Base-by-base conservation (phyloP, 352 stramenopile genomes). In the Aphanomyces stellatus region DNA sequence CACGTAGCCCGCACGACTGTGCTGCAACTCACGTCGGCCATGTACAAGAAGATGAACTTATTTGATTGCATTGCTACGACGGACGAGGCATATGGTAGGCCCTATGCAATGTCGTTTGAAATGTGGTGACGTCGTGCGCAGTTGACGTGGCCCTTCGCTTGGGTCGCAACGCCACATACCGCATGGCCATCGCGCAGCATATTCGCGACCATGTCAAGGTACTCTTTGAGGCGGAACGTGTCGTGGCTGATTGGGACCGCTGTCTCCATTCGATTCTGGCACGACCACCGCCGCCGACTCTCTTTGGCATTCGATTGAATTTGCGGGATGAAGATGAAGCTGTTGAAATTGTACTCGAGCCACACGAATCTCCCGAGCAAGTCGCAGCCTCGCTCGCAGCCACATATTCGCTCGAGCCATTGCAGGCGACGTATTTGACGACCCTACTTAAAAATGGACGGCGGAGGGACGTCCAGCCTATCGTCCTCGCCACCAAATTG, bases 21-120 rank as follows among this genome's bases (percentile, higher is more conserved):
- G 3, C 40, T 88, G n/a, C 80, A 88, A 66, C 73, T 90, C 15
- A 88, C 78, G 0, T 59, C 70, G 6, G 79, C 65, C 17, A 90
- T 90, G 82, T 90, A 90, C 69, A 70, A 59, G 0, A 33, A 69
- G 19, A 89, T 90, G 80, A 74, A 64, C 15, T 72, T 81, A 11
- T 19, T 57, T 1, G 67, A 71, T 24, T 69, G 76, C 49, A 61
- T 85, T 41, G 69, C 65, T 4, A 65, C 72, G 25, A 53, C 53
- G 0, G 69, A 79, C 25, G 62, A 69, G 4, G 64, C 69, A 13
- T 75, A 75, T 33, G 48, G 49, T 35, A 33, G 63, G 46, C 17
- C 42, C 35, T 64, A 11, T 64, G 10, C 11, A 11, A 51, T 2
- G 17, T 10, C 1, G 1, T 15, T 34, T 10, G 53, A 30, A 13